Evolutionary conservation across 768 basidiomycete genomes (phyloP).

Genomic region (Boletus vinaceobasis): DNA sequence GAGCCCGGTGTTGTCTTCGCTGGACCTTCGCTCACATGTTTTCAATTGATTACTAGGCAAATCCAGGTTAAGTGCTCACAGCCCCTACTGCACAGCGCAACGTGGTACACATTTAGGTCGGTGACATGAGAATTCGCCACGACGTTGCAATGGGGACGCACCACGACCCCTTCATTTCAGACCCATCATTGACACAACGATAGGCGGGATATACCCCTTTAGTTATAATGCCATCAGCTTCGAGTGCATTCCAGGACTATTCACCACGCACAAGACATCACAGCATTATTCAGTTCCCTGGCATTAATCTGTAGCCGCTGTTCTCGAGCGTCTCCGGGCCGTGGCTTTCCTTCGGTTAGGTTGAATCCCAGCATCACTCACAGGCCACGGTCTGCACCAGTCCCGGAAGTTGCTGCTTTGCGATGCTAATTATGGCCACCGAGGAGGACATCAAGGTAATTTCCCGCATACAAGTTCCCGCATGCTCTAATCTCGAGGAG

Average conservation of each 20-base stretch:
- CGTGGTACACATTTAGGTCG: constrained; percentile 12
- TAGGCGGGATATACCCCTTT: constrained; percentile 5
- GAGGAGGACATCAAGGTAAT: constrained; percentile 17
- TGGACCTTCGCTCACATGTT: constrained; percentile 17
- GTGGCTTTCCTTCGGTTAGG: constrained; percentile 22
- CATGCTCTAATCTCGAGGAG: constrained; percentile 17
- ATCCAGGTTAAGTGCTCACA: constrained; percentile 16
- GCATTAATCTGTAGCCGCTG: constrained; percentile 8
- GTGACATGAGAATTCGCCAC: constrained; percentile 26
- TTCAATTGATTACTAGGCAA: constrained; percentile 7
- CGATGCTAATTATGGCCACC: constrained; percentile 23
- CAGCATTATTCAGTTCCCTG: constrained; percentile 10
- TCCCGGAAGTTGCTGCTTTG: constrained; percentile 16
- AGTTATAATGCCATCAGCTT: constrained; percentile 11
- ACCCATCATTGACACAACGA: constrained; percentile 4
- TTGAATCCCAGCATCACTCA: constrained; percentile 19
- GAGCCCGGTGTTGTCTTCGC: constrained; percentile 12
- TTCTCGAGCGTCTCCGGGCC: constrained; percentile 20
- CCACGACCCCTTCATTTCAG: constrained; percentile 15
- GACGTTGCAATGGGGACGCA: constrained; percentile 10
- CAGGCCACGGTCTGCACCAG: constrained; percentile 14
- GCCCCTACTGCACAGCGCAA: constrained; percentile 12
- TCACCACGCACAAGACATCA: constrained; percentile 16
- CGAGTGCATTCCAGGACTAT: constrained; percentile 4
- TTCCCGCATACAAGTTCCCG: constrained; percentile 18